phyloP scores from a whole-genome alignment of 2,329 filamentous ascomycete genomes.

The Chrysoporthe puriensis region DNA sequence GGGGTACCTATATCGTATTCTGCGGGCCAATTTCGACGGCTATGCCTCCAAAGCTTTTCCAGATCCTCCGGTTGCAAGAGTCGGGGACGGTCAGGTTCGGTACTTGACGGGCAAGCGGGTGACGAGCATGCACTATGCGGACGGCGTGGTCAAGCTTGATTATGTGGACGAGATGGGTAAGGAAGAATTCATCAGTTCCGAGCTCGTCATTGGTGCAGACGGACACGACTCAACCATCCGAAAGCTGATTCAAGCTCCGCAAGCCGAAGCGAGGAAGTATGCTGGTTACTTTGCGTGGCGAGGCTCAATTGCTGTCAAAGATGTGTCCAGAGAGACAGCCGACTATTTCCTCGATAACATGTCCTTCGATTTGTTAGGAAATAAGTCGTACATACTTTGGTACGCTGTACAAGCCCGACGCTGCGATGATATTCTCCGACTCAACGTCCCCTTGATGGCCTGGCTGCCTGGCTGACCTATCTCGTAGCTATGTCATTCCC shows the following conservation, averaged over 20 bases:
- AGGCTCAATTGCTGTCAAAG: slow-evolving; percentile 32
- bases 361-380: slow-evolving; percentile 26
- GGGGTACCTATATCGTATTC: slow-evolving; percentile 44
- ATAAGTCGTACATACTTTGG: slow-evolving; percentile 33
- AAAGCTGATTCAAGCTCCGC: slow-evolving; percentile 32
- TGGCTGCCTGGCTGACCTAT: background rate
- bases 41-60: slow-evolving; percentile 32
- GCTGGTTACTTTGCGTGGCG: slow-evolving; percentile 38
- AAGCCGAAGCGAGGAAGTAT: slow-evolving; percentile 29
- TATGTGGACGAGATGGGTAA: slow-evolving; percentile 33
- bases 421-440: background rate
- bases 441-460: background rate
- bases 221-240: slow-evolving; percentile 39
- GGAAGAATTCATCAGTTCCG: slow-evolving; percentile 39
- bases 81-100: slow-evolving; percentile 30
- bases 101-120: slow-evolving; percentile 34
- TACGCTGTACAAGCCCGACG: slow-evolving; percentile 20
- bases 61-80: slow-evolving; percentile 28
- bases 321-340: slow-evolving; percentile 31
- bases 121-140: slow-evolving; percentile 27
- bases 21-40: slow-evolving; percentile 47
- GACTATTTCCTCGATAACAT: slow-evolving; percentile 31
- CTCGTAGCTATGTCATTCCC: slow-evolving; percentile 46
- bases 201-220: slow-evolving; percentile 38
- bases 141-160: slow-evolving; percentile 29